These are phyloP conservation scores for Monosporascus sp. DNA, from an alignment of 2,329 filamentous ascomycete genomes.

Conservation along the genomic window DNA sequence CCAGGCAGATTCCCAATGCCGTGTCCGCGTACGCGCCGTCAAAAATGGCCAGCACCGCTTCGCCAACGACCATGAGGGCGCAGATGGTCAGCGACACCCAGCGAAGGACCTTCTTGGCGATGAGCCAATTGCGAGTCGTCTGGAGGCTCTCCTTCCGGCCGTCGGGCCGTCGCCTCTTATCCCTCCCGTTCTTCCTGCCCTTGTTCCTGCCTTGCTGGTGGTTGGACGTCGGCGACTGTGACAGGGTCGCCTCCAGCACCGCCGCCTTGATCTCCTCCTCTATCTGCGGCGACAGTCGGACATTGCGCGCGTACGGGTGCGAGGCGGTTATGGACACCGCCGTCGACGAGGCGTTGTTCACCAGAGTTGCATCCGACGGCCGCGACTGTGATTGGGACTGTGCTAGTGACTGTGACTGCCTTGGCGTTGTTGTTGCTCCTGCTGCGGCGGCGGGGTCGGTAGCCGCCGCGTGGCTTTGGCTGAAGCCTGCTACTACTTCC, in stretches of 20 bases:
- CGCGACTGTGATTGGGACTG: too few relatives aligned
- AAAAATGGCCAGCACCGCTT: neutral
- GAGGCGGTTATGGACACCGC: neutral
- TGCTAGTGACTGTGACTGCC: too few relatives aligned
- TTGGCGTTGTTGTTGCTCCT: too few relatives aligned
- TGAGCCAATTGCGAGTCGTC: neutral
- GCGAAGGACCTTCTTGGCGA: slow-evolving; percentile 1
- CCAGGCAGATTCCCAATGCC: neutral
- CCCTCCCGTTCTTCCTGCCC: neutral
- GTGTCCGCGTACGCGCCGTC: neutral
- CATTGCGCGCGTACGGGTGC: neutral
- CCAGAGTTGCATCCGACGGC: too few relatives aligned
- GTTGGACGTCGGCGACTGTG: neutral
- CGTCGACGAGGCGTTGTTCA: neutral
- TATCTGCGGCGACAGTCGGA: slow-evolving; percentile 5
- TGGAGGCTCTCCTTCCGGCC: neutral
- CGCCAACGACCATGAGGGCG: neutral
- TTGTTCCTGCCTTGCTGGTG: neutral
- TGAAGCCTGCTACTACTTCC: too few relatives aligned
- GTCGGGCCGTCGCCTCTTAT: neutral
- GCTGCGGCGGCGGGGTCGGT: too few relatives aligned
- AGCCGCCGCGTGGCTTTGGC: too few relatives aligned
- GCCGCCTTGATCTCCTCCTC: slow-evolving; percentile 12
- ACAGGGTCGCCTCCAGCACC: slow-evolving; percentile 3
- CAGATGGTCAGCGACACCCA: slow-evolving; percentile 1